Percentiles rank a stretch among this genome's conserved stretches.
Evolutionary conservation across 192 early-diverging fungal genomes (phyloP).

Genomic region (Podila verticillata): DNA sequence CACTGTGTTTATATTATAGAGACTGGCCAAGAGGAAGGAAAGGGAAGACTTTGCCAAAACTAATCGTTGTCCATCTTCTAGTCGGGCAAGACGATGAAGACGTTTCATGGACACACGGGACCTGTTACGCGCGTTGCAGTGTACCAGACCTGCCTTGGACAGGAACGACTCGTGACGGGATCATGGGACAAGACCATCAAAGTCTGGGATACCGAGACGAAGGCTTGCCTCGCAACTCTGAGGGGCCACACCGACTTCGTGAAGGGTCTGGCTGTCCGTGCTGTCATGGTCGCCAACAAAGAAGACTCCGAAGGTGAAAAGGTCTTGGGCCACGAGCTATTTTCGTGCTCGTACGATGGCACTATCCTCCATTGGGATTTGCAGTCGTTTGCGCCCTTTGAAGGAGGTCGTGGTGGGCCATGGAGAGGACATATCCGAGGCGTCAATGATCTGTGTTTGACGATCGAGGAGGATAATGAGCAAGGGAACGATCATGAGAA

Average conservation of each 20-base stretch:
- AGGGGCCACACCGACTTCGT: slow-evolving; percentile 91
- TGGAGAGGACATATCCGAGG: slow-evolving; percentile 46
- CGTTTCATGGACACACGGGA: slow-evolving; percentile 73
- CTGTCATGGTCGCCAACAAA: slow-evolving; percentile 6
- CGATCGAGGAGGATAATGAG: slow-evolving; percentile 38
- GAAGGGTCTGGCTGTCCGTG: slow-evolving; percentile 71
- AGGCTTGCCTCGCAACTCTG: slow-evolving; percentile 72
- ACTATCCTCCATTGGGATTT: slow-evolving; percentile 83
- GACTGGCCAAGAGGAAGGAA: neutral
- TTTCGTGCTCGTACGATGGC: slow-evolving; percentile 86
- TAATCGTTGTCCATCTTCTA: slow-evolving; percentile 4
- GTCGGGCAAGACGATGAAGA: slow-evolving; percentile 61
- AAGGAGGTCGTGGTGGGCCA: slow-evolving; percentile 30
- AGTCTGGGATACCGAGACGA: slow-evolving; percentile 84
- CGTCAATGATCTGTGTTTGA: slow-evolving; percentile 41
- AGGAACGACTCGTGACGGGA: slow-evolving; percentile 78
- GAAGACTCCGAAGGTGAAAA: neutral
- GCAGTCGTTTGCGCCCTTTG: slow-evolving; percentile 58
- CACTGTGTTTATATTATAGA: no score
- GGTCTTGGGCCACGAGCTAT: slow-evolving; percentile 55
- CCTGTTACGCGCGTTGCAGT: slow-evolving; percentile 76
- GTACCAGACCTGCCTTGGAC: slow-evolving; percentile 56
- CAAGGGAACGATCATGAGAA: slow-evolving; percentile 30
- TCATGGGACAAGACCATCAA: slow-evolving; percentile 95
- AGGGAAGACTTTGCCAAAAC: neutral